phyloP scores from a whole-genome alignment of 352 stramenopile genomes.

The Phytophthora rubi region DNA sequence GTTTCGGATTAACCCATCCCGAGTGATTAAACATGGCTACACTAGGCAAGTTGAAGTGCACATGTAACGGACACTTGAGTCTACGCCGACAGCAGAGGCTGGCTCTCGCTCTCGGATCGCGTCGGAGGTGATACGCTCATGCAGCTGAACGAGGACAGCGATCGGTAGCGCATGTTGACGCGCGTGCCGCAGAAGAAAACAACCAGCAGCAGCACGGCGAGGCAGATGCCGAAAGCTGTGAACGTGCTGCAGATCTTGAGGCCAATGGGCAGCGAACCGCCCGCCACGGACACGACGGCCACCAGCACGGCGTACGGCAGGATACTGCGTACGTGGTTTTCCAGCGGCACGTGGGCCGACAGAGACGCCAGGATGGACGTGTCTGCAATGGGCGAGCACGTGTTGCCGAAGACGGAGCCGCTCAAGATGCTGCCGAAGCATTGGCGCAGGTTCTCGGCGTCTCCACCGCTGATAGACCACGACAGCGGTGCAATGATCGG shows the following conservation, averaged over 20 bases:
- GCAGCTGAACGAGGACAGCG: constrained; percentile 78
- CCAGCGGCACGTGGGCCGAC: constrained; percentile 72
- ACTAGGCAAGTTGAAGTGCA: constrained; percentile 8
- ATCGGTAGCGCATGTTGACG: constrained; percentile 81
- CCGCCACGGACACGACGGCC: constrained; percentile 65
- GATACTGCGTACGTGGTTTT: constrained; percentile 89
- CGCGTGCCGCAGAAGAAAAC: constrained; percentile 84
- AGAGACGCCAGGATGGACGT: constrained; percentile 91
- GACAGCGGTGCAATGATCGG: constrained; percentile 90
- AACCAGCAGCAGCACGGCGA: constrained; percentile 73
- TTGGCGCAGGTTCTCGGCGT: constrained; percentile 84
- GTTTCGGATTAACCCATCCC: no score
- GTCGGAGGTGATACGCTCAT: constrained; percentile 66
- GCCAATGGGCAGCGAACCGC: constrained; percentile 75
- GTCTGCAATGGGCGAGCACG: constrained; percentile 93
- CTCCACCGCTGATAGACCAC: constrained; percentile 79
- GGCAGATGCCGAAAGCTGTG: constrained; percentile 78
- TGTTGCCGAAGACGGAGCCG: constrained; percentile 89
- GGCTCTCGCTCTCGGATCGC: constrained; percentile 58
- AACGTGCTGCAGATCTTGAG: constrained; percentile 81
- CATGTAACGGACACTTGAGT: not conserved
- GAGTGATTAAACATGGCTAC: constrained; percentile 29
- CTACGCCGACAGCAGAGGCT: constrained; percentile 54
- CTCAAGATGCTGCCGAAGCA: constrained; percentile 90
- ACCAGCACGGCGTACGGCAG: constrained; percentile 85